phyloP scores from a whole-genome alignment of 208 protist genomes.

The Trypanosoma theileri region DNA sequence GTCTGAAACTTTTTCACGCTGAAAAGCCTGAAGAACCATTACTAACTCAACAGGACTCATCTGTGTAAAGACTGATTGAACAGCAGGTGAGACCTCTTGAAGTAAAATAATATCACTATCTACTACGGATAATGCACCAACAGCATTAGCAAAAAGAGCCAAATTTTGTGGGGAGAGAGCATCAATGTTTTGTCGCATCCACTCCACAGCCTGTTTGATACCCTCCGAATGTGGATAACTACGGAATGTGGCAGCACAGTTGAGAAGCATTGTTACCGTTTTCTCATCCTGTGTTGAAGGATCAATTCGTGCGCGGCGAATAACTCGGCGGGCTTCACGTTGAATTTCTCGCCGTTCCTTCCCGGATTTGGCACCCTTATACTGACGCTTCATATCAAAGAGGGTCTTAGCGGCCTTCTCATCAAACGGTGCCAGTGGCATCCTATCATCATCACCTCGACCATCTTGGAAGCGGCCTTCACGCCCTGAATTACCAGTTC shows the following conservation, averaged over 20 bases:
- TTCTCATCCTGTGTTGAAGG: conserved; percentile 85
- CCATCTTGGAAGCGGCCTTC: conserved; percentile 5
- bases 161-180: conserved; percentile 76
- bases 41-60: conserved; percentile 83
- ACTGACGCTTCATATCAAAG: conserved; percentile 64
- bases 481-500: not conserved
- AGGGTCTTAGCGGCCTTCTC: conserved; percentile 50
- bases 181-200: conserved; percentile 62
- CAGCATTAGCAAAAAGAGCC: conserved; percentile 72
- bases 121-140: conserved; percentile 42
- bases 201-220: conserved; percentile 55
- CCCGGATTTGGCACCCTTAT: conserved; percentile 47
- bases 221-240: conserved; percentile 33
- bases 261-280: conserved; percentile 66
- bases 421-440: conserved; percentile 30
- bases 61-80: conserved; percentile 47
- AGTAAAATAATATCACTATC: conserved; percentile 46
- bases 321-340: conserved; percentile 48
- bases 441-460: not conserved
- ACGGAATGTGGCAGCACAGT: conserved; percentile 67
- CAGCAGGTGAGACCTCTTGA: conserved; percentile 41
- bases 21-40: conserved; percentile 83
- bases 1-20: conserved; percentile 41
- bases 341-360: conserved; percentile 53
- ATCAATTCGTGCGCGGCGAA: conserved; percentile 61